Conservation (phyloP, 1,284 basidiomycete genomes). For the Ustilago curta region DNA sequence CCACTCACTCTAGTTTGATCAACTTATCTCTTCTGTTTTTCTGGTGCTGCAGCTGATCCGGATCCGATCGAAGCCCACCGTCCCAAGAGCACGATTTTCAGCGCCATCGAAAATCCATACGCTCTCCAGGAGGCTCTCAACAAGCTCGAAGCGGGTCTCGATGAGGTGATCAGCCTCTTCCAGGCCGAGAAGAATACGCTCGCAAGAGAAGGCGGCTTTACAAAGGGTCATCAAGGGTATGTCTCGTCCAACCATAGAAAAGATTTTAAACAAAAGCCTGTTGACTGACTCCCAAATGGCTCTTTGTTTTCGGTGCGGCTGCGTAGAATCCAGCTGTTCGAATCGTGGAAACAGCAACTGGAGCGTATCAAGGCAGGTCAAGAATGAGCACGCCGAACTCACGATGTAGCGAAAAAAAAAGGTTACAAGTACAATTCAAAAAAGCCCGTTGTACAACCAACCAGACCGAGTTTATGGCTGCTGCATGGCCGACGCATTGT, state of each 20-base stretch:
- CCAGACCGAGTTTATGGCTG: too few relatives aligned
- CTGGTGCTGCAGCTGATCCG: conserved; percentile 24
- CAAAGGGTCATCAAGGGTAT: conserved; percentile 61
- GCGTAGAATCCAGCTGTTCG: conserved; percentile 48
- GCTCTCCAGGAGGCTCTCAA: conserved; percentile 54
- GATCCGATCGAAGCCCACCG: conserved; percentile 37
- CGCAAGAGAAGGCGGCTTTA: conserved; percentile 50
- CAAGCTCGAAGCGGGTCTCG: conserved; percentile 53
- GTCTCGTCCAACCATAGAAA: conserved; percentile 1
- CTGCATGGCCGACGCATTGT: too few relatives aligned
- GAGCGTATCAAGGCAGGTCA: conserved; percentile 57
- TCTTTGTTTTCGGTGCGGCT: neutral
- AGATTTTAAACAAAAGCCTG: too few relatives aligned
- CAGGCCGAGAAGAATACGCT: conserved; percentile 59
- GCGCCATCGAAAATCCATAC: conserved; percentile 61
- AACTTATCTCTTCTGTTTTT: neutral
- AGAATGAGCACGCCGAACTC: conserved; percentile 15
- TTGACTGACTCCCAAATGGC: neutral
- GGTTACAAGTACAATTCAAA: conserved; percentile 21
- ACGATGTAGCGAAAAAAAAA: neutral
- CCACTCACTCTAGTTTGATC: neutral
- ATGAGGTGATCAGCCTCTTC: conserved; percentile 60
- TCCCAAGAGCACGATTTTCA: conserved; percentile 51
- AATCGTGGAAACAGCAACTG: conserved; percentile 56
- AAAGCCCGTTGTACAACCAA: too few relatives aligned